Evolutionary conservation across 2,329 filamentous ascomycete genomes (phyloP).

Genomic region (Neonectria neomacrospora): DNA sequence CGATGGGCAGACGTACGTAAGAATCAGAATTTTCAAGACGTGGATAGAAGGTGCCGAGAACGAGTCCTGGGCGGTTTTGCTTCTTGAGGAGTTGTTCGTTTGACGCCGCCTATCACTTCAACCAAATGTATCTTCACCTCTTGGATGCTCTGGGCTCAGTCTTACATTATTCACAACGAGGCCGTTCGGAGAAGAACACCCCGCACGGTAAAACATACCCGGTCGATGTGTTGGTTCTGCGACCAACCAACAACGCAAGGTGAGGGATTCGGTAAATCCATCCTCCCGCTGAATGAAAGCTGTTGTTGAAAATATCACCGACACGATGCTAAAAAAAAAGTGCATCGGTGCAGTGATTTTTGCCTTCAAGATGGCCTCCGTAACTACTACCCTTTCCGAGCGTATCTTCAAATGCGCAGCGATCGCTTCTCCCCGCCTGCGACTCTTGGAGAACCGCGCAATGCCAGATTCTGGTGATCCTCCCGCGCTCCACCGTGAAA

Average conservation of each 20-base stretch:
- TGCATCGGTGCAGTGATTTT: background rate
- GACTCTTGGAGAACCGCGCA: background rate
- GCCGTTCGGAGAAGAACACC: background rate
- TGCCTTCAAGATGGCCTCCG: background rate
- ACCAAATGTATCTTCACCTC: background rate
- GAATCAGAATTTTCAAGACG: background rate
- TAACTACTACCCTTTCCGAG: background rate
- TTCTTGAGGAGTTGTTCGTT: background rate
- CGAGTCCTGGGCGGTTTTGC: background rate
- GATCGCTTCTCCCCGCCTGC: background rate
- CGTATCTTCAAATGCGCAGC: background rate
- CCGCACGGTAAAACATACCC: background rate
- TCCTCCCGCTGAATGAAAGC: background rate
- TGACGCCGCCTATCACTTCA: background rate
- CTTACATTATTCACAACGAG: background rate
- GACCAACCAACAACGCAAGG: background rate
- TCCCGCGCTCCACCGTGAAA: background rate
- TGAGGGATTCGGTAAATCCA: background rate
- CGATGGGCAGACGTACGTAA: slow-evolving; percentile 2
- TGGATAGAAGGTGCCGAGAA: background rate
- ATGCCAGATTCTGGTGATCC: background rate
- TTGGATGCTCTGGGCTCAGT: background rate
- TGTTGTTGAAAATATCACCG: background rate
- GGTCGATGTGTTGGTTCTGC: background rate
- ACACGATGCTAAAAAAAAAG: background rate